Conservation (phyloP, 2,329 filamentous ascomycete genomes). For the Juglanconis juglandina region DNA sequence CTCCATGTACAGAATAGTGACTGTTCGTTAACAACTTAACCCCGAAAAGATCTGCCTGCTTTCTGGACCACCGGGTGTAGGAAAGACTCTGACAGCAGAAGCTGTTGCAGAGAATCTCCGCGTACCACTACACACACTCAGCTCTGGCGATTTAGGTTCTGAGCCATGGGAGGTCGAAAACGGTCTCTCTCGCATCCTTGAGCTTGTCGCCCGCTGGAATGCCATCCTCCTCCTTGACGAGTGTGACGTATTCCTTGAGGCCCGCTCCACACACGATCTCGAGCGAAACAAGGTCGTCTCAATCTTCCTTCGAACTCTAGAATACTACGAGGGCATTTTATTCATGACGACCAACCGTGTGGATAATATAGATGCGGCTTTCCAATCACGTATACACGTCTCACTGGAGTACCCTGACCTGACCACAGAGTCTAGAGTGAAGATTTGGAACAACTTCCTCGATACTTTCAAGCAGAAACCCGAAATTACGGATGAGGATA, state of each 20-base stretch:
- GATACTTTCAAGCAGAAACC: conserved; percentile 27
- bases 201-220: conserved; percentile 71
- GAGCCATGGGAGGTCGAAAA: conserved; percentile 62
- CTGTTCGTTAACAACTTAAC: conserved; percentile 3
- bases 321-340: conserved; percentile 47
- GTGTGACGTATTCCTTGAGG: conserved; percentile 57
- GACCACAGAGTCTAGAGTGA: conserved; percentile 30
- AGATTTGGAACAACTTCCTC: conserved; percentile 40
- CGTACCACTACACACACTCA: conserved; percentile 48
- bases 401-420: conserved; percentile 44
- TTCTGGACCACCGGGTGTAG: conserved; percentile 45
- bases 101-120: conserved; percentile 47
- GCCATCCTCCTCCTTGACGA: conserved; percentile 71
- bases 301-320: conserved; percentile 39
- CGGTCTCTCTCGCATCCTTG: conserved; percentile 64
- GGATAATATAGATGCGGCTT: conserved; percentile 43
- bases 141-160: conserved; percentile 68
- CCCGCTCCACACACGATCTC: conserved; percentile 28
- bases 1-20: conserved; percentile 14
- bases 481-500: conserved; percentile 29
- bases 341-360: conserved; percentile 49
- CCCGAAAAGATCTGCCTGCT: conserved; percentile 40
- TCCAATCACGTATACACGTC: conserved; percentile 47
- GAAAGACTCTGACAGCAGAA: conserved; percentile 49
- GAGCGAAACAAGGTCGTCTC: conserved; percentile 39